These are phyloP conservation scores for Camelina sativa DNA, from an alignment of 345 rosid species.

Conservation along the genomic window DNA sequence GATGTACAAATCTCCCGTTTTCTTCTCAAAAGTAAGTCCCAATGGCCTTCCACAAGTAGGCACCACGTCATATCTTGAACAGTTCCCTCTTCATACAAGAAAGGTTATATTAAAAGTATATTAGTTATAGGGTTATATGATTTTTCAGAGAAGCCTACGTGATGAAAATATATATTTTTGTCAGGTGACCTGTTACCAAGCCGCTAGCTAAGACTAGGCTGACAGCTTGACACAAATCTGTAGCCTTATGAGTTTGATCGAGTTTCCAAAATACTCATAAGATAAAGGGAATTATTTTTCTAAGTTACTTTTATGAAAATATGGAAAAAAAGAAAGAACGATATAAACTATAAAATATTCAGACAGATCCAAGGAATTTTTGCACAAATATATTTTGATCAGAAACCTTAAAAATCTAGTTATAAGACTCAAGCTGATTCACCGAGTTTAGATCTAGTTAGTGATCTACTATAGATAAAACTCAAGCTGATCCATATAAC, in stretches of 20 bases:
- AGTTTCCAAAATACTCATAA: too few relatives aligned
- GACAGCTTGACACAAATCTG: not conserved
- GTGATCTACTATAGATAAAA: too few relatives aligned
- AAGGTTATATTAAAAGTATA: too few relatives aligned
- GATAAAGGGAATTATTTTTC: too few relatives aligned
- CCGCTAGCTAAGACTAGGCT: not conserved
- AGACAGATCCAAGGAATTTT: not conserved
- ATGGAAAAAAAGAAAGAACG: not conserved
- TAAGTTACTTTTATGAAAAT: not conserved
- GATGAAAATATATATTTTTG: not conserved
- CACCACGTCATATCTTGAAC: constrained; percentile 42
- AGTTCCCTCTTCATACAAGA: constrained; percentile 14
- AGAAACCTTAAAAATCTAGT: not conserved
- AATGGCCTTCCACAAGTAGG: constrained; percentile 70
- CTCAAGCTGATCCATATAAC: too few relatives aligned
- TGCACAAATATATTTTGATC: not conserved
- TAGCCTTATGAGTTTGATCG: not conserved
- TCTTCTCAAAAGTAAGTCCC: constrained; percentile 57
- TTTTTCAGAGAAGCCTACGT: too few relatives aligned
- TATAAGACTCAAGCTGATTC: not conserved
- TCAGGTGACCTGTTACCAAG: not conserved
- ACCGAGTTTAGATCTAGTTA: not conserved
- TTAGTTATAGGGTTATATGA: too few relatives aligned
- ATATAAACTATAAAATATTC: not conserved
- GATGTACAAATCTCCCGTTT: constrained; percentile 65